Evolutionary conservation across 164 flowering plant species (phyloP), one percentile per base, ranked within the genome.

Genomic region (Santalum album): DNA sequence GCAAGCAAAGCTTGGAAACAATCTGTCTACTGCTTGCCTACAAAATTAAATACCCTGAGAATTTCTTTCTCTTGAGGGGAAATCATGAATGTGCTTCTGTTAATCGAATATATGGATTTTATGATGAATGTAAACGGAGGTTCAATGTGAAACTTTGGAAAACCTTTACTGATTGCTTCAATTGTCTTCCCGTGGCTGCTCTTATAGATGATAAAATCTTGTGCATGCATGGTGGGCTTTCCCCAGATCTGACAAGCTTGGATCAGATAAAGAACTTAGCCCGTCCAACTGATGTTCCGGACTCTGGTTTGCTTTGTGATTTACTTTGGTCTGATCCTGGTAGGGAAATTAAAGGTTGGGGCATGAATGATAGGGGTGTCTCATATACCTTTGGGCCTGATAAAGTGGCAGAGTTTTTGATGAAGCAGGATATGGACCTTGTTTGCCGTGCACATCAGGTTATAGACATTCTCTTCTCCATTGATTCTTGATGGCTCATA

Each of bases 141-240:
- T 87, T 80, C 62, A 87, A 80, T 59, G 89, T 87, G 51, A 78
- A 80, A 55, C 66, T 87, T 4, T 87, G 96, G 96, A 87, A 80
- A 64, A 61, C 55, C 21, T 87, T 87, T 51, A 80, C 84, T 4
- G 91, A 84, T 29, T 80, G 91, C 54, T 87, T 87, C 52, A 87
- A 84, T 55, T 87, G 96, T 61, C 82, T 87, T 27, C 96, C 96
- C 56, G 87, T 87, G 56, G 85, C 96, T 54, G 96, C 91, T 53
- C 76, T 87, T 16, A 78, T 87, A 47, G 91, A 87, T 55, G 90
- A 83, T 53, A 87, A 84, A 54, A 87, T 87, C 54, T 62, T 87
- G 57, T 87, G 96, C 78, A 84, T 87, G 95, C 96, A 87, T 67
- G 96, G 96, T 63, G 96, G 96, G 24, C 87, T 87, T 51, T 87